phyloP scores from a whole-genome alignment of 305 asterid genomes.

The Fraxinus sp. region DNA sequence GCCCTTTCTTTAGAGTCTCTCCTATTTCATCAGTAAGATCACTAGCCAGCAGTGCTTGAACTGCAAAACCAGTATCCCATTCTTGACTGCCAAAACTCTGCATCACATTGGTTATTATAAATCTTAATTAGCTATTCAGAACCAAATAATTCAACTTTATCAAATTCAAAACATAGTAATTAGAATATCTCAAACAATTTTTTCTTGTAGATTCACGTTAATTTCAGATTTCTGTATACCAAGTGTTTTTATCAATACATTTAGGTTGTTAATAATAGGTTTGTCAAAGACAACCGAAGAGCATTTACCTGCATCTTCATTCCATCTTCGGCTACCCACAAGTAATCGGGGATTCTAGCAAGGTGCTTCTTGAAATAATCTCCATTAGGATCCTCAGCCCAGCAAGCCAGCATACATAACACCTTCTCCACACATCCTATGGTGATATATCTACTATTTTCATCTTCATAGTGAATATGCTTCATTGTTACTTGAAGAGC shows the following conservation, averaged over 20 bases:
- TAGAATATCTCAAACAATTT: neutral
- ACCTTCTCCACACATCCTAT: constrained; percentile 19
- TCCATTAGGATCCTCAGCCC: constrained; percentile 15
- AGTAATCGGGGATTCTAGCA: constrained; percentile 1
- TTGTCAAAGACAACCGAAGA: neutral
- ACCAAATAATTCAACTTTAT: neutral
- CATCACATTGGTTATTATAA: neutral
- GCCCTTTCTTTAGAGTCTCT: constrained; percentile 55
- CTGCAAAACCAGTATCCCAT: constrained; percentile 82
- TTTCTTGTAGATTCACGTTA: neutral
- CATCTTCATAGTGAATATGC: constrained; percentile 26
- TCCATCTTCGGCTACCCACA: neutral
- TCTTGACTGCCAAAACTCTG: constrained; percentile 41
- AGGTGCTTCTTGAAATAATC: constrained; percentile 1
- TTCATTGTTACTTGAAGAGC: constrained; percentile 11
- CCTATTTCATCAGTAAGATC: constrained; percentile 55
- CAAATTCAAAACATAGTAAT: neutral
- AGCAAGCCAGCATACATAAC: constrained; percentile 14
- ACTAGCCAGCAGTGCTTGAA: constrained; percentile 76
- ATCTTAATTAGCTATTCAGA: neutral
- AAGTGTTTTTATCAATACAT: neutral
- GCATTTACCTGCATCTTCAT: neutral
- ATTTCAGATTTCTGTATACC: neutral
- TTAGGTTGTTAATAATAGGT: neutral
- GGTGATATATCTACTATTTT: constrained; percentile 14